Base-by-base conservation (phyloP, 129 eudicot species). In the Logfia minima region DNA sequence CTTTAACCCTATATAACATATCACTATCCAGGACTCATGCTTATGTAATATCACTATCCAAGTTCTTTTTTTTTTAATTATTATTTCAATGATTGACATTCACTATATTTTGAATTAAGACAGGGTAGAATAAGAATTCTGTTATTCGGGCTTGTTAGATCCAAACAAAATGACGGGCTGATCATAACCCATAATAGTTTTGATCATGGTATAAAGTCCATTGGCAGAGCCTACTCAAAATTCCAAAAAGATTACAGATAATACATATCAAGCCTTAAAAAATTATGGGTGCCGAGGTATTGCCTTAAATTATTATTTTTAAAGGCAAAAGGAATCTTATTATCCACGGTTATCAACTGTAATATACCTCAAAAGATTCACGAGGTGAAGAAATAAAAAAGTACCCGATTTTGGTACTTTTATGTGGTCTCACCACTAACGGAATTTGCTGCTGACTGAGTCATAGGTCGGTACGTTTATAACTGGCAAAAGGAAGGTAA, bases 381-480 rank as follows among this genome's bases (percentile, higher is more conserved):
- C 64, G 72, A 72, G 53, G 58, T 69, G 70, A 71, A 75, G 72
- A 41, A 45, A 45, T 45, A 17, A 18, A 28, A 35, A 29, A 17
- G 26, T 59, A 62, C 75, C 68, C 52, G 52, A 59, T 39, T 64
- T 71, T 77, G 68, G 35, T 65, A 18, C 66, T 56, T 73, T 6
- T 18, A 69, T 70, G 48, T 6, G 22, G 39, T 16, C 61, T 82
- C 81, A 65, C 73, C 83, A 61, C 55, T 84, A 88, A 17, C 21
- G 83, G 78, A 90, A 86, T 78, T 81, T 88, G 82, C 89, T 79
- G 89, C 84, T 87, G 23, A 93, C 88, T 4, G 82, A 43, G 23
- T 90, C 97, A n/a, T 93, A 93, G 68, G 89, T 85, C 53, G 96
- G 98, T 66, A 93, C 86, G 16, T 84, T 81, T 35, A 86, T 79